A percentile compares a stretch with the other conserved stretches of the same genome.
Evolutionary conservation across 352 stramenopile genomes (phyloP).

Genomic region (Lagenidium sp.): DNA sequence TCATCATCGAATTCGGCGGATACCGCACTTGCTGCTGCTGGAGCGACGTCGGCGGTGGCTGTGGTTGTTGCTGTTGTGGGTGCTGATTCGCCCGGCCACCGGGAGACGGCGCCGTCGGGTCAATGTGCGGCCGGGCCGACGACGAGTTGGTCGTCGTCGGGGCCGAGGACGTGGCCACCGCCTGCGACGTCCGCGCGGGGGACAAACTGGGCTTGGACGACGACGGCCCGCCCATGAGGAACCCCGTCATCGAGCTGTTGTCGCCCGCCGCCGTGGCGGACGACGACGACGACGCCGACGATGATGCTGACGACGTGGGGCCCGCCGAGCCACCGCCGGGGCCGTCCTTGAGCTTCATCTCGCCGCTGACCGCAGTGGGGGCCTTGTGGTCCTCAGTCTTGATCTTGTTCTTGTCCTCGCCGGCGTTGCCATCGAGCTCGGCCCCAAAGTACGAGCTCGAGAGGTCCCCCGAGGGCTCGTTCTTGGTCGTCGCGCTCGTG

Average conservation of each 20-base stretch:
- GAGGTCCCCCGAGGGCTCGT: constrained; percentile 24
- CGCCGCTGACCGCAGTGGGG: too few species aligned
- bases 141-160: constrained; percentile 39
- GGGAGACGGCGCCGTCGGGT: constrained; percentile 11
- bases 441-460: constrained; percentile 55
- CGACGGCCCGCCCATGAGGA: too few species aligned
- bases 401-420: constrained; percentile 23
- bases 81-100: constrained; percentile 17
- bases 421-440: constrained; percentile 28
- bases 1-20: constrained; percentile 61
- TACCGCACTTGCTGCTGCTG: constrained; percentile 49
- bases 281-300: constrained; percentile 17
- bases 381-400: constrained; percentile 22
- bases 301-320: constrained; percentile 1
- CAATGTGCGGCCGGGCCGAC: constrained; percentile 62
- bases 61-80: constrained; percentile 20
- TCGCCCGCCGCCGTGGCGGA: not conserved
- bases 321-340: constrained; percentile 2
- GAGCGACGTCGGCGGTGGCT: too few species aligned
- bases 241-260: constrained; percentile 2
- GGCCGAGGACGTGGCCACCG: constrained; percentile 8
- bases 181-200: too few species aligned
- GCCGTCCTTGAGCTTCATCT: constrained; percentile 8
- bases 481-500: constrained; percentile 14
- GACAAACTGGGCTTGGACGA: too few species aligned